These are phyloP conservation scores for Sporothrix luriei DNA, from an alignment of 2,329 filamentous ascomycete species.

Conservation along the genomic window DNA sequence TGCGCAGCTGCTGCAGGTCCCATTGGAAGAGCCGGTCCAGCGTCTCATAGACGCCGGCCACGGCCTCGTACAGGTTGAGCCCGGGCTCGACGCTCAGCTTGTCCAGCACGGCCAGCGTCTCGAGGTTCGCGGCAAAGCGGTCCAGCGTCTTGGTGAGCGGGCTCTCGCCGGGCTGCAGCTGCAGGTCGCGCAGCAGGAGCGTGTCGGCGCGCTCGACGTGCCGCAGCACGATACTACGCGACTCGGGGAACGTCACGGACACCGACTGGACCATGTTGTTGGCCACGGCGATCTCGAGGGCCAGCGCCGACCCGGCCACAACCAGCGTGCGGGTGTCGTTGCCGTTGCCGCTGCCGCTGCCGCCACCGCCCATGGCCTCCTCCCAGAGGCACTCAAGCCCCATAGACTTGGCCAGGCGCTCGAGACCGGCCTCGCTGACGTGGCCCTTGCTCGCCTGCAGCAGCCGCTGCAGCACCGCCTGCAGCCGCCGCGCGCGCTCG, in stretches of 20 bases:
- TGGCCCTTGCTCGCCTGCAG: conserved; percentile 60
- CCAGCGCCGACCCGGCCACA: conserved; percentile 63
- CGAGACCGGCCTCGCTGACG: conserved; percentile 74
- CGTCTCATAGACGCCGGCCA: conserved; percentile 72
- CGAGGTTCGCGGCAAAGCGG: conserved; percentile 70
- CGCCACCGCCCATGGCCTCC: conserved; percentile 51
- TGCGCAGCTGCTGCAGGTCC: conserved; percentile 63
- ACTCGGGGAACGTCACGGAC: conserved; percentile 64
- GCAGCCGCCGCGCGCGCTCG: conserved; percentile 58
- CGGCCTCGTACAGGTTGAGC: conserved; percentile 75
- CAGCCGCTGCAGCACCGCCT: conserved; percentile 53
- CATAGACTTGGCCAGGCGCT: conserved; percentile 66
- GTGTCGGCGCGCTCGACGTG: conserved; percentile 64
- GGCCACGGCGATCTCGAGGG: conserved; percentile 63
- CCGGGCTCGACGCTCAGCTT: conserved; percentile 68
- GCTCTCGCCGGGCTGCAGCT: conserved; percentile 60
- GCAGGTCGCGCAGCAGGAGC: conserved; percentile 68
- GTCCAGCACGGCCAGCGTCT: conserved; percentile 69
- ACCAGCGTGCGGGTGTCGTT: conserved; percentile 60
- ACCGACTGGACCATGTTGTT: conserved; percentile 66
- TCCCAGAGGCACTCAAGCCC: conserved; percentile 69
- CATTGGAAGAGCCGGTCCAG: conserved; percentile 70
- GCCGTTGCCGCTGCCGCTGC: conserved; percentile 54
- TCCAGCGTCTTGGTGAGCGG: conserved; percentile 71
- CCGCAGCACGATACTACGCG: conserved; percentile 59